Percentiles rank a stretch among this genome's conserved stretches.
These are phyloP conservation scores for Laguncularia racemosa DNA, from an alignment of 345 rosid genomes.

Conservation along the genomic window DNA sequence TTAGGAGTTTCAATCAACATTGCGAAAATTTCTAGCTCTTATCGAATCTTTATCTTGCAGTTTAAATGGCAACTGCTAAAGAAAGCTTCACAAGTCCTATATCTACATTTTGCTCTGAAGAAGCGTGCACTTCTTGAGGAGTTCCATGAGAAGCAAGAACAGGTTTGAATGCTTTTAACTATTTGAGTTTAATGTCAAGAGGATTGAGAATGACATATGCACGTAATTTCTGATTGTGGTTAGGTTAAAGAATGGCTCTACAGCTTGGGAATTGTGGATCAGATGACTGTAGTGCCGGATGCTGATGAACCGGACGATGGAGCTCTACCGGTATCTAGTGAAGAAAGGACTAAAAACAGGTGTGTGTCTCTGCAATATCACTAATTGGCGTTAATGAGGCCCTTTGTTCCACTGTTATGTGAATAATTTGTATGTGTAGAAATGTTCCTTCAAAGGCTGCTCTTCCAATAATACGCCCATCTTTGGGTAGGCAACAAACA, in stretches of 20 bases:
- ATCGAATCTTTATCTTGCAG: constrained; percentile 24
- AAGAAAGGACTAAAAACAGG: constrained; percentile 73
- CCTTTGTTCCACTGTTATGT: constrained; percentile 1
- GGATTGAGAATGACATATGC: no score
- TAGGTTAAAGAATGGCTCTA: constrained; percentile 92
- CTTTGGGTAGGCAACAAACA: constrained; percentile 57
- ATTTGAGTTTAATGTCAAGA: background rate
- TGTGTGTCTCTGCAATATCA: constrained; percentile 6
- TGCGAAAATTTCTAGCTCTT: background rate
- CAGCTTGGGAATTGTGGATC: constrained; percentile 78
- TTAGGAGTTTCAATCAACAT: background rate
- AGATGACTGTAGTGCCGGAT: constrained; percentile 61
- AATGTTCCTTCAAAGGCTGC: constrained; percentile 76
- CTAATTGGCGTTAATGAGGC: background rate
- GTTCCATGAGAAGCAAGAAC: constrained; percentile 83
- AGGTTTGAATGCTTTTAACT: constrained; percentile 27
- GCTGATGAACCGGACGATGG: constrained; percentile 92
- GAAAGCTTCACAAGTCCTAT: constrained; percentile 93
- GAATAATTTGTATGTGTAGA: constrained; percentile 26
- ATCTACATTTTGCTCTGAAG: constrained; percentile 76
- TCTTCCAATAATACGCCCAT: constrained; percentile 63
- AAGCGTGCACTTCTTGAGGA: constrained; percentile 73
- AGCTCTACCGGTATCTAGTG: constrained; percentile 53
- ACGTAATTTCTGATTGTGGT: background rate
- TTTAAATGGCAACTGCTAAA: constrained; percentile 76